phyloP scores from a whole-genome alignment of 768 basidiomycete species.

The Termitomyces bulborhizus region DNA sequence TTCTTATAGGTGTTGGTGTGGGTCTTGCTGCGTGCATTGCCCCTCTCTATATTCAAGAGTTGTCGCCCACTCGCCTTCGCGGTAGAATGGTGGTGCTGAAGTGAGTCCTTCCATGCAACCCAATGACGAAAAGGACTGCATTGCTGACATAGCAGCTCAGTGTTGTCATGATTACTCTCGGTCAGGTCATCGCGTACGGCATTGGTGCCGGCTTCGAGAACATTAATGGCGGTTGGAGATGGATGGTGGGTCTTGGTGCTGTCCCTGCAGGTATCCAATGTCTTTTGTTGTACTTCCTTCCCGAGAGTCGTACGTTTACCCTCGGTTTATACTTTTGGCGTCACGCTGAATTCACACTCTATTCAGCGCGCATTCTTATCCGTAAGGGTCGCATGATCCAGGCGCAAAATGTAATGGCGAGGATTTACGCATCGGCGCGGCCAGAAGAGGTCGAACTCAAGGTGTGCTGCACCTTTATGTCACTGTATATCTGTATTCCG shows the following conservation, averaged over 20 bases:
- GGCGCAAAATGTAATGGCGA: constrained; percentile 51
- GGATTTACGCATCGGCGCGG: constrained; percentile 64
- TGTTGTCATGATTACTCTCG: constrained; percentile 76
- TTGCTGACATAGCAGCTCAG: constrained; percentile 10
- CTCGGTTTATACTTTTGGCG: not conserved
- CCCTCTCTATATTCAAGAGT: constrained; percentile 80
- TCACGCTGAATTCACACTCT: not conserved
- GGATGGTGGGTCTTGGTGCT: constrained; percentile 77
- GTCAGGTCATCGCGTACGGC: constrained; percentile 76
- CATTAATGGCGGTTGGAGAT: constrained; percentile 65
- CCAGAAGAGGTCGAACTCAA: constrained; percentile 63
- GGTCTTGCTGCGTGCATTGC: constrained; percentile 75
- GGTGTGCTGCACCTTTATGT: constrained; percentile 21
- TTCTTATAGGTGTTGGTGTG: constrained; percentile 70
- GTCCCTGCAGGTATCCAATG: constrained; percentile 65
- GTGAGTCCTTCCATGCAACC: constrained; percentile 14
- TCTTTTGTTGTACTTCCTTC: constrained; percentile 54
- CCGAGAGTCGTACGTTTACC: constrained; percentile 66
- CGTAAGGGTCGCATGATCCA: constrained; percentile 40
- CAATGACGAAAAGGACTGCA: not conserved
- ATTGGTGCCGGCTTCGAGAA: constrained; percentile 63
- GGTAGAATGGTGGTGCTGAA: constrained; percentile 80
- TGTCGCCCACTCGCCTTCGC: constrained; percentile 66
- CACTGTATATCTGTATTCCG: not conserved
- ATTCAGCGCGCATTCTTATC: constrained; percentile 54